Percentiles rank a stretch among this genome's conserved stretches.
These are phyloP conservation scores for Camelina neglecta DNA, from an alignment of 345 rosid genomes.

Conservation along the genomic window DNA sequence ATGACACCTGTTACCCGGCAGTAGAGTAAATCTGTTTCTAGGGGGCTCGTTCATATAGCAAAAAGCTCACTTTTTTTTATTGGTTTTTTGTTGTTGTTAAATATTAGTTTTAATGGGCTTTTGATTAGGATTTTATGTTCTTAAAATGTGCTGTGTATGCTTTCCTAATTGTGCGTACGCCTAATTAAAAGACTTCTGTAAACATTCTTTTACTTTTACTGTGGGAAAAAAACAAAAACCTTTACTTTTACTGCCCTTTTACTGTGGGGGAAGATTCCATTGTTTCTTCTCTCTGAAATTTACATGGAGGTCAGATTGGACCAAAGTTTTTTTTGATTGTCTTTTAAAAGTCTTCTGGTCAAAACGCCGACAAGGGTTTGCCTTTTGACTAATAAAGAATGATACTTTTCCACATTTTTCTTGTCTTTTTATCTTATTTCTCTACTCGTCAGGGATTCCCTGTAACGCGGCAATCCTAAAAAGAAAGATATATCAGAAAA, in stretches of 20 bases:
- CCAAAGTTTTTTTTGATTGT: neutral
- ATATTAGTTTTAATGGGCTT: constrained; percentile 22
- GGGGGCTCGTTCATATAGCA: constrained; percentile 19
- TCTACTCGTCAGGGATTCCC: constrained; percentile 37
- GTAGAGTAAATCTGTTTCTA: constrained; percentile 42
- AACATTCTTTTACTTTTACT: neutral
- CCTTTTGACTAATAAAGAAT: constrained; percentile 33
- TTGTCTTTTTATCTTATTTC: constrained; percentile 27
- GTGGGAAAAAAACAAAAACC: neutral
- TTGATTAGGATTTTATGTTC: constrained; percentile 34
- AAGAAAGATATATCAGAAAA: constrained; percentile 17
- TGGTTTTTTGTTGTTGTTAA: constrained; percentile 4
- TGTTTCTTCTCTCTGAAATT: neutral
- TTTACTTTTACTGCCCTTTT: neutral
- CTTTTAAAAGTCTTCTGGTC: constrained; percentile 35
- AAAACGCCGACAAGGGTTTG: constrained; percentile 31
- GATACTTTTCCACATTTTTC: constrained; percentile 22
- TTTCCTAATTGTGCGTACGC: constrained; percentile 7
- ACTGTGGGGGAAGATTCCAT: neutral
- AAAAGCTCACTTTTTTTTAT: constrained; percentile 4
- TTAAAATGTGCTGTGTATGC: constrained; percentile 25
- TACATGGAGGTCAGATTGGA: constrained; percentile 29
- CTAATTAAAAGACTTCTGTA: constrained; percentile 23
- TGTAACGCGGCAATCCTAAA: constrained; percentile 46
- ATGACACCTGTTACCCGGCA: constrained; percentile 72